Evolutionary conservation across 1,139 yeast species (phyloP).

Genomic region (Blastobotrys aristatus): DNA sequence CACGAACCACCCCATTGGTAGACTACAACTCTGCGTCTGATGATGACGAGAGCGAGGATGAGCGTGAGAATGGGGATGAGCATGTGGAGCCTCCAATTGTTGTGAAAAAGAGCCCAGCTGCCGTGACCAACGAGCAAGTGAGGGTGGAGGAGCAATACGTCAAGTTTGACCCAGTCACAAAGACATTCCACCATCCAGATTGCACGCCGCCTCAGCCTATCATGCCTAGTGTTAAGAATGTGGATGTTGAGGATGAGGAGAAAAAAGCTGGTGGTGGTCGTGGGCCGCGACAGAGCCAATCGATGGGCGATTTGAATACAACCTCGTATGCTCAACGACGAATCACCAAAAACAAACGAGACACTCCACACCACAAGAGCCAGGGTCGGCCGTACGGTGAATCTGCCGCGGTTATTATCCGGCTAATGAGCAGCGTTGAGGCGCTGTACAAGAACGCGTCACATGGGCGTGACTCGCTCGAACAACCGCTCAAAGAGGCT

Average conservation of each 20-base stretch:
- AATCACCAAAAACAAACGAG: constrained; percentile 1
- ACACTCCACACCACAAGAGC: constrained; percentile 3
- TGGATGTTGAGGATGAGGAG: not conserved
- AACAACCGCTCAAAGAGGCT: not conserved
- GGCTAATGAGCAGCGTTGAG: not conserved
- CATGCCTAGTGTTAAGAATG: not conserved
- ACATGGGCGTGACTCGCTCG: constrained; percentile 1
- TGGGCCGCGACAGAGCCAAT: not conserved
- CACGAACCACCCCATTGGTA: no score
- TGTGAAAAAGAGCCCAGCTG: no score
- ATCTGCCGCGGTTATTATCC: not conserved
- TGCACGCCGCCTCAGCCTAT: constrained; percentile 1
- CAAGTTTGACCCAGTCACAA: not conserved
- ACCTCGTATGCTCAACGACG: not conserved
- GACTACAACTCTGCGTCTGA: not conserved
- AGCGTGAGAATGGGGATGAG: not conserved
- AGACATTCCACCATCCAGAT: constrained; percentile 3
- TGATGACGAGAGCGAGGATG: not conserved
- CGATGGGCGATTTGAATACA: not conserved
- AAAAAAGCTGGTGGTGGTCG: not conserved
- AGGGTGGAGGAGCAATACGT: not conserved
- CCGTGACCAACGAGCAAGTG: not conserved
- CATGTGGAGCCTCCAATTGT: no score
- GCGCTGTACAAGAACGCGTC: constrained; percentile 4
- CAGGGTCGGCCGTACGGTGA: constrained; percentile 11